Evolutionary conservation across 208 protist genomes (phyloP).

Genomic region (Trypanosoma brucei): DNA sequence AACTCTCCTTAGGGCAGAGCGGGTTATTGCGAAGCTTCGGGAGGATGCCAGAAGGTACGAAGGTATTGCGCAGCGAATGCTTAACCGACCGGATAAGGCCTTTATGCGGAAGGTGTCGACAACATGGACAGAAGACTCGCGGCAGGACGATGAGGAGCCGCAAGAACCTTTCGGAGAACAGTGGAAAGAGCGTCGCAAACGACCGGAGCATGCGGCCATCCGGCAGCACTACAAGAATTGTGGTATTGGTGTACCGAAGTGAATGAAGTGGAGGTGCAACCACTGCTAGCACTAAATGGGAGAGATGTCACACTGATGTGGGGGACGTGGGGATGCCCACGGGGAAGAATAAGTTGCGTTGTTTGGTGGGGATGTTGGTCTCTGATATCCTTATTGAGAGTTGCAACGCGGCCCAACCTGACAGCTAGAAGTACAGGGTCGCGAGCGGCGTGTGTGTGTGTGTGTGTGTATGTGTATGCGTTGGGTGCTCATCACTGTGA

Average conservation of each 20-base stretch:
- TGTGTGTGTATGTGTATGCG: no score
- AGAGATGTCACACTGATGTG: no score
- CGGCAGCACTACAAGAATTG: conserved; percentile 39
- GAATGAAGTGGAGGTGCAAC: not conserved
- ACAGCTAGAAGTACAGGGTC: no score
- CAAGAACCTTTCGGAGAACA: conserved; percentile 30
- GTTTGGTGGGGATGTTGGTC: no score
- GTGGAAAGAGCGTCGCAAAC: conserved; percentile 54
- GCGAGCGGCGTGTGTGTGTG: no score
- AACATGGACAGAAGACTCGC: conserved; percentile 38
- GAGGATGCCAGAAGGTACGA: conserved; percentile 59
- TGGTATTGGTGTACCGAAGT: conserved; percentile 30
- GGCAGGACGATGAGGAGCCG: conserved; percentile 50
- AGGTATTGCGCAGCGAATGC: conserved; percentile 58
- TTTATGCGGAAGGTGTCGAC: conserved; percentile 46
- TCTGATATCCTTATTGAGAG: no score
- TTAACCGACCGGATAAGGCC: conserved; percentile 61
- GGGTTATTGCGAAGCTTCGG: conserved; percentile 64
- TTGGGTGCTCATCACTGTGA: no score
- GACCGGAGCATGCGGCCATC: conserved; percentile 64
- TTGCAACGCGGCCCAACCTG: no score
- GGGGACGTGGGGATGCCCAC: no score
- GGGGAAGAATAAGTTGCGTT: no score
- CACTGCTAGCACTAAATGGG: no score
- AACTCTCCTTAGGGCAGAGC: conserved; percentile 48